Percentiles rank a stretch among this genome's conserved stretches.
phyloP scores from a whole-genome alignment of 805 yeast species.

The Lipomyces sp. region DNA sequence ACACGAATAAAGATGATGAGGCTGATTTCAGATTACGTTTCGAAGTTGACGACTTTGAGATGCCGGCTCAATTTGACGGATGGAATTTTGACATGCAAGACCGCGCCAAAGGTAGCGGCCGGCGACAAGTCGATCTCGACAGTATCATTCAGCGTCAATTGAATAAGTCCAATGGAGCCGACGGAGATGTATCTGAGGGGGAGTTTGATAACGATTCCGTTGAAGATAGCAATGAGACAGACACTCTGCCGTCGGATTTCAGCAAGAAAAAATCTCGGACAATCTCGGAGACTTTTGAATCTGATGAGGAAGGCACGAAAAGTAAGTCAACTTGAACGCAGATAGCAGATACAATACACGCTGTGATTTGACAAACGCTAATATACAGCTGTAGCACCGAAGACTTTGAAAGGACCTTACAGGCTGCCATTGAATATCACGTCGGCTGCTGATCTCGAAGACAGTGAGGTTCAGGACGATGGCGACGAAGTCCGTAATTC shows the following conservation, averaged over 20 bases:
- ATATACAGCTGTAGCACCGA: constrained; percentile 24
- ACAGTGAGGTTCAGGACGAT: constrained; percentile 48
- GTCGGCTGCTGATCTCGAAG: constrained; percentile 37
- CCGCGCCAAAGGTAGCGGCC: constrained; percentile 45
- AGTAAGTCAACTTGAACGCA: neutral
- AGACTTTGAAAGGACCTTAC: constrained; percentile 41
- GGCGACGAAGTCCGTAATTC: constrained; percentile 48
- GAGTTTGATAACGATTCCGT: constrained; percentile 34
- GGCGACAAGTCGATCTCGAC: constrained; percentile 80
- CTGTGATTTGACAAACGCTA: neutral
- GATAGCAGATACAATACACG: neutral
- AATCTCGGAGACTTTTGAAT: neutral
- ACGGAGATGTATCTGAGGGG: constrained; percentile 38
- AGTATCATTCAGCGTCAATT: constrained; percentile 86
- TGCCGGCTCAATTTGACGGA: constrained; percentile 60
- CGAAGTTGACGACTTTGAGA: constrained; percentile 60
- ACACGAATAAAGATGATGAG: constrained; percentile 3
- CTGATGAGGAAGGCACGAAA: neutral
- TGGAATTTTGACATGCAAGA: constrained; percentile 74
- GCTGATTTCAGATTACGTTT: constrained; percentile 67
- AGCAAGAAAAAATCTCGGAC: neutral
- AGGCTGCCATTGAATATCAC: constrained; percentile 39
- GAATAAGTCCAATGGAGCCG: constrained; percentile 53
- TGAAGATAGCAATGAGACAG: constrained; percentile 53
- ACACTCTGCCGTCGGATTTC: constrained; percentile 35